phyloP scores from a whole-genome alignment of 2,329 filamentous ascomycete genomes.

The Calycina herbarum region DNA sequence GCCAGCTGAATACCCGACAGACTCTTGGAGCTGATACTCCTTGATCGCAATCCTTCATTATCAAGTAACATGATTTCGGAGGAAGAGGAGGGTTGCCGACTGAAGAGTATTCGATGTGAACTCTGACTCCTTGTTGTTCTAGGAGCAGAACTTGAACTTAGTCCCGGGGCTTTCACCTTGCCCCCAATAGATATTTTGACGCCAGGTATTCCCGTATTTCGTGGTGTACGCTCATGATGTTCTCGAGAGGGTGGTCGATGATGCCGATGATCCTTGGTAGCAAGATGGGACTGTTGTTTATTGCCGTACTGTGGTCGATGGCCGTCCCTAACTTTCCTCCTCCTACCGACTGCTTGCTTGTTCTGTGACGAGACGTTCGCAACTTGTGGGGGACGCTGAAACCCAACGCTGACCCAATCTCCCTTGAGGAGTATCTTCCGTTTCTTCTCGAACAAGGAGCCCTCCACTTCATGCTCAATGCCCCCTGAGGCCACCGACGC shows the following conservation, averaged over 20 bases:
- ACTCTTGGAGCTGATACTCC: neutral
- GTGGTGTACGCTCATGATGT: neutral
- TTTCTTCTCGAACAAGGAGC: conserved; percentile 29
- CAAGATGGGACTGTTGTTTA: conserved; percentile 19
- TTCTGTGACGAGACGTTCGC: conserved; percentile 25
- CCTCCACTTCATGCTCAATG: conserved; percentile 14
- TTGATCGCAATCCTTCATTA: conserved; percentile 16
- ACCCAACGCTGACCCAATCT: conserved; percentile 36
- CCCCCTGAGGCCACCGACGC: conserved; percentile 10
- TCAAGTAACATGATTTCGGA: conserved; percentile 37
- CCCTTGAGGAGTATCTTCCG: conserved; percentile 31
- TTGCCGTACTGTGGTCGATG: conserved; percentile 29
- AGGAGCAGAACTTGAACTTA: conserved; percentile 30
- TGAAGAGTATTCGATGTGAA: conserved; percentile 3
- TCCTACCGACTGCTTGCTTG: conserved; percentile 32
- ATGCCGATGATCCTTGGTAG: conserved; percentile 25
- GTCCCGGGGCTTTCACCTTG: conserved; percentile 26
- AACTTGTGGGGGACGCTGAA: conserved; percentile 28
- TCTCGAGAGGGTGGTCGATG: neutral
- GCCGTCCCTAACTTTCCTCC: conserved; percentile 28
- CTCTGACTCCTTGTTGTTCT: conserved; percentile 16
- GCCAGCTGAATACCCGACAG: neutral
- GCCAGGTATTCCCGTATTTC: conserved; percentile 20
- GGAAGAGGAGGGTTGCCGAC: conserved; percentile 16
- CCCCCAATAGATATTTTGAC: conserved; percentile 36